Percentiles rank a stretch among this genome's conserved stretches.
phyloP scores from a whole-genome alignment of 306 rosid species.

The Morella rubra region DNA sequence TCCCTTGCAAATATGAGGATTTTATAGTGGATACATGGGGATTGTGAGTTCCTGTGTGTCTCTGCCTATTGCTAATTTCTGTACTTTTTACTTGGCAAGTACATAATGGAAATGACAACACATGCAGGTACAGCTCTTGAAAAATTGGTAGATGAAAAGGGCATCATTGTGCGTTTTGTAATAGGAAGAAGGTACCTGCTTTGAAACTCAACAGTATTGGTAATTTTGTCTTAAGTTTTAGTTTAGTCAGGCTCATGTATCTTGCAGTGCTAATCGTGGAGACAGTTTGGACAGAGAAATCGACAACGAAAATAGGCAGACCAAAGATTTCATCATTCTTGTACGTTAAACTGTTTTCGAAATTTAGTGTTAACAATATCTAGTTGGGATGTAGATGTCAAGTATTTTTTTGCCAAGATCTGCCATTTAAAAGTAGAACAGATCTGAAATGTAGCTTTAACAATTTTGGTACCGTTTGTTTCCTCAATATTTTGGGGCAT shows the following conservation, averaged over 20 bases:
- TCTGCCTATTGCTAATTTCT: constrained; percentile 18
- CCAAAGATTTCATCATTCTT: constrained; percentile 61
- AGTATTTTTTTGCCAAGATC: constrained; percentile 11
- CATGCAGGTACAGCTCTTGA: constrained; percentile 46
- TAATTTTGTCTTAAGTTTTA: constrained; percentile 19
- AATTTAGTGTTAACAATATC: constrained; percentile 15
- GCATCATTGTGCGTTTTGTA: constrained; percentile 56
- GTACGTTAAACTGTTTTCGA: constrained; percentile 41
- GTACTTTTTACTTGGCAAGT: neutral
- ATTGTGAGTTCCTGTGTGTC: neutral
- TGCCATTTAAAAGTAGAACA: constrained; percentile 16
- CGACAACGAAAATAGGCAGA: constrained; percentile 49
- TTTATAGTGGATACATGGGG: neutral
- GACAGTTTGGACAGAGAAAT: constrained; percentile 62
- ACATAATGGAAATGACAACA: constrained; percentile 6
- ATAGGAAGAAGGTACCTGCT: constrained; percentile 60
- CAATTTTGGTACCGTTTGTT: too few species aligned
- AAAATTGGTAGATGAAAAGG: constrained; percentile 47
- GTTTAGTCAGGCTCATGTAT: constrained; percentile 27
- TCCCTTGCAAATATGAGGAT: neutral
- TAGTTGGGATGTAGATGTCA: constrained; percentile 13
- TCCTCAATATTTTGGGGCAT: too few species aligned
- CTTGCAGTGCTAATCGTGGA: constrained; percentile 64
- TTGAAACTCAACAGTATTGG: constrained; percentile 25
- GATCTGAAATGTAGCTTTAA: neutral